Conservation (phyloP, 805 yeast species). For the Yarrowia sp. region DNA sequence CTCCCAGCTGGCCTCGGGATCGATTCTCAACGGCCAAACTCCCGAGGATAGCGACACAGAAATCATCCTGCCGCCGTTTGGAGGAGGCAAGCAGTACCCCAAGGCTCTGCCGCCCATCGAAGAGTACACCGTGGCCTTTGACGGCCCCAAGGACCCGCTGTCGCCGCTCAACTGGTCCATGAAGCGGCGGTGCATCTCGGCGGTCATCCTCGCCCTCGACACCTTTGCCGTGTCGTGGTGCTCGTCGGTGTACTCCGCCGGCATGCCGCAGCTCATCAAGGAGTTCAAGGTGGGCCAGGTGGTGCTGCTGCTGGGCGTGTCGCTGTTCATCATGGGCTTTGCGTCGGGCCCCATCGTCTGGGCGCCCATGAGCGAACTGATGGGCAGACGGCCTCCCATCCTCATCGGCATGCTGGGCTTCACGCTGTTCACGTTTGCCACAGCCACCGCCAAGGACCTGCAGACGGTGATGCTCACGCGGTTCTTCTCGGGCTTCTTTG, state of each 20-base stretch:
- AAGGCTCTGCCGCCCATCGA: conserved; percentile 32
- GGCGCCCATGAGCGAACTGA: conserved; percentile 79
- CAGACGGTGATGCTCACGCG: conserved; percentile 78
- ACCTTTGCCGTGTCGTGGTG: conserved; percentile 66
- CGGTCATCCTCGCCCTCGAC: conserved; percentile 54
- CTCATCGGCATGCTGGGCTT: conserved; percentile 61
- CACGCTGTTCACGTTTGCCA: conserved; percentile 66
- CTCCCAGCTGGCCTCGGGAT: conserved; percentile 18
- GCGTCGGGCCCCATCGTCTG: conserved; percentile 85
- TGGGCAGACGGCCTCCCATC: conserved; percentile 69
- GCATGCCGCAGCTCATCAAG: conserved; percentile 56
- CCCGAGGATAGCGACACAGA: not conserved
- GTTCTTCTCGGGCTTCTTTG: conserved; percentile 76
- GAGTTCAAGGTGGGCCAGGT: conserved; percentile 60
- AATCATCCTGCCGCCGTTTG: conserved; percentile 37
- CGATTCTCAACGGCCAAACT: not conserved
- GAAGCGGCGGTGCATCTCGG: conserved; percentile 51
- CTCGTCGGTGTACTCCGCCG: conserved; percentile 72
- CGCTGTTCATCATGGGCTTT: conserved; percentile 80
- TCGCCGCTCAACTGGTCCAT: conserved; percentile 83
- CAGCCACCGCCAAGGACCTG: conserved; percentile 72
- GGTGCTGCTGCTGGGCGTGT: conserved; percentile 72
- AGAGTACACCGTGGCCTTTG: conserved; percentile 69
- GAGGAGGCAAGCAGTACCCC: conserved; percentile 40
- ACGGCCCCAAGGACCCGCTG: conserved; percentile 78